Evolutionary conservation across 768 basidiomycete genomes (phyloP).

Genomic region (Kwoniella sp.): DNA sequence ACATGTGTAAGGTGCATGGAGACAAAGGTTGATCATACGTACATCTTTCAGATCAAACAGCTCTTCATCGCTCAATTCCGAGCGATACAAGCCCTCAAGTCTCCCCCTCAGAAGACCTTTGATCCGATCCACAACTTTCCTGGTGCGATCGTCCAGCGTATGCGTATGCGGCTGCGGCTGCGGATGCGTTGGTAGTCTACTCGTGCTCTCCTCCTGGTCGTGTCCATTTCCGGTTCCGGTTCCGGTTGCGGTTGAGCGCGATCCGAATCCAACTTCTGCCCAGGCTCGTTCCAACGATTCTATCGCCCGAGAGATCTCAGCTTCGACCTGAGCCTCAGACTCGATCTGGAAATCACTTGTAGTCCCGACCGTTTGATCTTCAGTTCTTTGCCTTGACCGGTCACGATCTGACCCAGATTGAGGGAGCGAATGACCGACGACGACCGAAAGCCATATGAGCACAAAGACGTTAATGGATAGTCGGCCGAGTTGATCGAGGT

Average conservation of each 20-base stretch:
- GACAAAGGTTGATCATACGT: neutral
- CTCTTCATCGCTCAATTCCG: slow-evolving; percentile 10
- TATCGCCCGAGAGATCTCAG: neutral
- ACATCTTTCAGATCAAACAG: slow-evolving; percentile 23
- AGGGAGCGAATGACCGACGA: too few relatives aligned
- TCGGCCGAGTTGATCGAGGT: slow-evolving; percentile 22
- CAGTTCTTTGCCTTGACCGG: too few relatives aligned
- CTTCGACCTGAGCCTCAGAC: too few relatives aligned
- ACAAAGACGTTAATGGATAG: slow-evolving; percentile 18
- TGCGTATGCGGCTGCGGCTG: too few relatives aligned
- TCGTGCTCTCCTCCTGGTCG: neutral
- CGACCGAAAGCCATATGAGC: slow-evolving; percentile 1
- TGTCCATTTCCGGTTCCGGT: too few relatives aligned
- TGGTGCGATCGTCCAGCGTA: neutral
- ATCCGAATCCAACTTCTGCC: neutral
- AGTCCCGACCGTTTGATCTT: too few relatives aligned
- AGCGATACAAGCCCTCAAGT: slow-evolving; percentile 7
- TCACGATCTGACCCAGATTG: too few relatives aligned
- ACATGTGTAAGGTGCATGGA: too few relatives aligned
- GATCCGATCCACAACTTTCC: neutral
- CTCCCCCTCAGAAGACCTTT: neutral
- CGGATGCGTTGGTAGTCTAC: neutral
- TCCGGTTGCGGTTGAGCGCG: too few relatives aligned
- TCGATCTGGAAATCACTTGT: neutral
- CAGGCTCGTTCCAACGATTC: slow-evolving; percentile 6